These are phyloP conservation scores for Gilbertella persicaria DNA, from an alignment of 371 early-diverging fungal genomes.

Conservation along the genomic window DNA sequence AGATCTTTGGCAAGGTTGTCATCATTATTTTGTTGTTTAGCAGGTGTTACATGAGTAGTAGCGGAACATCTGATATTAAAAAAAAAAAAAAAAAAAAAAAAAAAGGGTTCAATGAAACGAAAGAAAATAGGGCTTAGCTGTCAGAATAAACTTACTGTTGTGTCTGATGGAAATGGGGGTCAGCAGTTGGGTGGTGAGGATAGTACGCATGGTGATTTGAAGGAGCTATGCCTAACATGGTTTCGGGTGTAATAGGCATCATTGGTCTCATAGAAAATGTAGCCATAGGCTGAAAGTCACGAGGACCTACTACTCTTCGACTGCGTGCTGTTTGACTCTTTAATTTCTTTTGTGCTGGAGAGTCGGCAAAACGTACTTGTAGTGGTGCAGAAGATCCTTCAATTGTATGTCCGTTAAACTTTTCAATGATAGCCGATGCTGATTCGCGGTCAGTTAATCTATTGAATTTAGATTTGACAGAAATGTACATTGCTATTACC, in stretches of 20 bases:
- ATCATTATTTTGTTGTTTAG: background rate
- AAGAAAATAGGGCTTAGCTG: background rate
- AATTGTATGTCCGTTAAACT: slow-evolving; percentile 64
- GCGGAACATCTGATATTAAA: background rate
- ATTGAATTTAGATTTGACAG: background rate
- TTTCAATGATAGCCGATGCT: slow-evolving; percentile 68
- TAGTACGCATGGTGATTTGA: slow-evolving; percentile 4
- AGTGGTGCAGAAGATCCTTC: slow-evolving; percentile 69
- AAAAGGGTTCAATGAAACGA: background rate
- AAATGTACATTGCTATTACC: slow-evolving; percentile 34
- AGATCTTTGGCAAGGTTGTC: background rate
- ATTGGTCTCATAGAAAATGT: slow-evolving; percentile 34
- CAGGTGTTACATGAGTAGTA: background rate
- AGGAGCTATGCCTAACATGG: slow-evolving; percentile 45
- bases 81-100: background rate
- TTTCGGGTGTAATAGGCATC: slow-evolving; percentile 54
- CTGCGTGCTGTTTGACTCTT: slow-evolving; percentile 58
- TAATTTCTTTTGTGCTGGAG: slow-evolving; percentile 75
- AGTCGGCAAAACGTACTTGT: slow-evolving; percentile 84
- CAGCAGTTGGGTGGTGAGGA: slow-evolving; percentile 16
- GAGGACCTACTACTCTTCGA: slow-evolving; percentile 40
- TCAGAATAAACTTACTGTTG: slow-evolving; percentile 20
- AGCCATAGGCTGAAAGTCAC: slow-evolving; percentile 37
- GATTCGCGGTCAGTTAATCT: slow-evolving; percentile 73
- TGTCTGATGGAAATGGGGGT: slow-evolving; percentile 8